Evolutionary conservation across 352 stramenopile genomes (phyloP), one percentile per base, ranked within the genome.

Genomic region (Phytophthora hybrid): DNA sequence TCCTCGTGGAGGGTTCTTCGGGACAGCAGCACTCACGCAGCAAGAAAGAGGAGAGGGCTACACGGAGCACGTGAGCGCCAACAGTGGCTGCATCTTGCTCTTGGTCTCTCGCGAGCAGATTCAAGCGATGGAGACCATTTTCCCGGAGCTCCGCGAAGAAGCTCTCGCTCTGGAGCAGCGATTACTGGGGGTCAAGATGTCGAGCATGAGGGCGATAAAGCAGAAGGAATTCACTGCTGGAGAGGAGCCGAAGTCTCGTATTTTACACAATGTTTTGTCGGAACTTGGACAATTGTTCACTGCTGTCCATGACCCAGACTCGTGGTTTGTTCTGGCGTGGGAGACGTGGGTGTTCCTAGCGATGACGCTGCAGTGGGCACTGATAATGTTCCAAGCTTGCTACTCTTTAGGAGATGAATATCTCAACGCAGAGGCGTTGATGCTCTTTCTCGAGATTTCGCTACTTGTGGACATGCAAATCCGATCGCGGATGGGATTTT

Each of bases 381-480:
- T 79, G 3, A 78, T 87, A 3, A 84, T 84, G 55, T 82, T 87
- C 44, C 66, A 79, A 55, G 80, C 85, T n/a, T 89, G 82, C 61
- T 93, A 83, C 53, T 46, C 58, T 0, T 32, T 77, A 29, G 52
- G 63, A 0, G 46, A 41, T 1, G 49, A 60, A 0, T 47, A 74
- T 18, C 29, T 21, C 0, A 31, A 9, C 10, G 69, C 60, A 0
- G 83, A 89, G 18, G 58, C 32, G 0, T 21, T 89, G 3, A 63
- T 84, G 21, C 44, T 79, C 2, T 49, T 90, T 18, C 44, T 91
- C 16, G 85, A 93, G 56, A 0, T 81, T 0, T 61, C 57, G 1
- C 92, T 93, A 51, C 34, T 88, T 0, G 1, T 90, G 4, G 85
- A 92, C 47, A 82, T 93, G 4, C 84, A 78, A 14, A 53, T 94